Evolutionary conservation across 2,329 filamentous ascomycete species (phyloP).

Genomic region (Ophiognomonia clavigignenti-juglandacearum): DNA sequence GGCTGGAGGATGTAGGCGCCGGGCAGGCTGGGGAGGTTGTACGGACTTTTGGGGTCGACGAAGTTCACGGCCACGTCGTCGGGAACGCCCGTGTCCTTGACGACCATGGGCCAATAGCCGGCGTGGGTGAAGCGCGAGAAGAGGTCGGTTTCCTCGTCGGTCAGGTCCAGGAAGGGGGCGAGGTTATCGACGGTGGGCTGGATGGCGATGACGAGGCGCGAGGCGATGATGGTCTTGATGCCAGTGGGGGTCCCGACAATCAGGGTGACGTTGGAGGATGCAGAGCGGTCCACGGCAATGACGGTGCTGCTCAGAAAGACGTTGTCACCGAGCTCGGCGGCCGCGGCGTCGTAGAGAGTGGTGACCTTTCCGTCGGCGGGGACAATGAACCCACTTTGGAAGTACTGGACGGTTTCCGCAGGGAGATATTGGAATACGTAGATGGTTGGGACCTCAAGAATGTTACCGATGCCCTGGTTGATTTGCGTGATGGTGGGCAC

Average conservation of each 20-base stretch:
- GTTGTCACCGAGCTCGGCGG: slow-evolving; percentile 25
- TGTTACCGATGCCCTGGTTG: slow-evolving; percentile 28
- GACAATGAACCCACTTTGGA: slow-evolving; percentile 16
- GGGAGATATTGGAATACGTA: slow-evolving; percentile 25
- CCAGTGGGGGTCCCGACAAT: slow-evolving; percentile 20
- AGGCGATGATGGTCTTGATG: slow-evolving; percentile 23
- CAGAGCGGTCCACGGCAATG: slow-evolving; percentile 21
- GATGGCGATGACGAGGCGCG: slow-evolving; percentile 29
- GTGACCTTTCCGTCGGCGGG: not conserved
- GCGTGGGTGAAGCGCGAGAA: not conserved
- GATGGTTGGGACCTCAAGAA: slow-evolving; percentile 33
- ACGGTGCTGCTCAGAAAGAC: slow-evolving; percentile 29
- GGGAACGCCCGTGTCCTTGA: not conserved
- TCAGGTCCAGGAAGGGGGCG: slow-evolving; percentile 26
- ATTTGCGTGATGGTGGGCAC: slow-evolving; percentile 26
- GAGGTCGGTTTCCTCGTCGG: slow-evolving; percentile 16
- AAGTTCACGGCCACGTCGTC: not conserved
- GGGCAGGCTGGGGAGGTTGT: not conserved
- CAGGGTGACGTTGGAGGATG: slow-evolving; percentile 18
- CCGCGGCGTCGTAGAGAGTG: slow-evolving; percentile 29
- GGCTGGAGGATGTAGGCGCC: not conserved
- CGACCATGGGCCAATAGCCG: not conserved
- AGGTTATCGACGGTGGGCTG: slow-evolving; percentile 27
- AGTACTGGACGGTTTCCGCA: slow-evolving; percentile 28
- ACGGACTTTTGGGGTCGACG: not conserved